Conservation (phyloP, 495 filamentous ascomycete species). For the Ramalina intermedia region DNA sequence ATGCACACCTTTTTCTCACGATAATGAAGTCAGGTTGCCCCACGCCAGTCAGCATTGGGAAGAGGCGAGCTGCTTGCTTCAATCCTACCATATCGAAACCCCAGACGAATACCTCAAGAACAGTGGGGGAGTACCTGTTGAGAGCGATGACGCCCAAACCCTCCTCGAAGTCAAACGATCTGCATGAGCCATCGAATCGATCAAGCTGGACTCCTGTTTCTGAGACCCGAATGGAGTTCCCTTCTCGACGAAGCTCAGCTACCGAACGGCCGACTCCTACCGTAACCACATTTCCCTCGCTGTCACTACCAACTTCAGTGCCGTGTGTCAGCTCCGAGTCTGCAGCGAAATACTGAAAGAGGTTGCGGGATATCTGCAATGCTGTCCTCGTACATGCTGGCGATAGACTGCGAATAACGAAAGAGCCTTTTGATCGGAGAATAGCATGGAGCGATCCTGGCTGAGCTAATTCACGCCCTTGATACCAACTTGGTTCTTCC, state of each 20-base stretch:
- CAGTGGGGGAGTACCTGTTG: constrained; percentile 26
- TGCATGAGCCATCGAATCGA: constrained; percentile 1
- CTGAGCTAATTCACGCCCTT: constrained; percentile 15
- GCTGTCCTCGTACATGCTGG: constrained; percentile 21
- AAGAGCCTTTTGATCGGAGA: constrained; percentile 27
- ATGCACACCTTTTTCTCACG: constrained; percentile 27
- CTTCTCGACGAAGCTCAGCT: background rate
- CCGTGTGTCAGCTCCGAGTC: constrained; percentile 30
- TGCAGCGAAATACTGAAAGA: constrained; percentile 44
- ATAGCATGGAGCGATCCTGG: constrained; percentile 38
- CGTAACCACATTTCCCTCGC: constrained; percentile 23
- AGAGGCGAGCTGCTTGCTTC: constrained; percentile 36
- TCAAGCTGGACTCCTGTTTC: background rate
- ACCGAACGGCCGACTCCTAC: constrained; percentile 7
- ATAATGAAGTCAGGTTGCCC: constrained; percentile 46
- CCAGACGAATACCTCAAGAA: constrained; percentile 43
- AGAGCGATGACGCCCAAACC: constrained; percentile 36
- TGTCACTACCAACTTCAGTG: background rate
- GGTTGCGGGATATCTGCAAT: constrained; percentile 42
- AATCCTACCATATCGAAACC: constrained; percentile 31
- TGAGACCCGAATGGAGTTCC: background rate
- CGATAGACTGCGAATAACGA: constrained; percentile 27
- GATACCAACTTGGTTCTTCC: too few species aligned
- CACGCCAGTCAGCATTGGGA: constrained; percentile 42
- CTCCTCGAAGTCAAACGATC: constrained; percentile 16